Conservation (phyloP, 768 basidiomycete species). For the Solioccasus polychromus region DNA sequence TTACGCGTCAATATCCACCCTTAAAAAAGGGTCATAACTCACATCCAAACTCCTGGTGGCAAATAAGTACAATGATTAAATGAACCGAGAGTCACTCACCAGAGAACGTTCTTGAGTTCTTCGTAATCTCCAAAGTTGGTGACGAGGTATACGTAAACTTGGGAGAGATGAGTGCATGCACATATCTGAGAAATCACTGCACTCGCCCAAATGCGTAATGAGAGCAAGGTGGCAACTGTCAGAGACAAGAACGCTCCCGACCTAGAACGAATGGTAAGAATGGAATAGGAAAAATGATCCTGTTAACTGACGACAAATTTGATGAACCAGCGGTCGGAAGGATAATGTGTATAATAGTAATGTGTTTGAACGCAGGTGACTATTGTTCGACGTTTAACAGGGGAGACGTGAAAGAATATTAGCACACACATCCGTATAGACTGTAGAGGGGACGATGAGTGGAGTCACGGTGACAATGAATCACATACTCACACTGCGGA, state of each 20-base stretch:
- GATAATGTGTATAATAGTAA: slow-evolving; percentile 50
- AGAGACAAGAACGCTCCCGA: slow-evolving; percentile 44
- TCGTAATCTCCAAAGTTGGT: slow-evolving; percentile 34
- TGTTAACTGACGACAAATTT: slow-evolving; percentile 41
- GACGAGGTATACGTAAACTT: slow-evolving; percentile 49
- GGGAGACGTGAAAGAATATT: not conserved
- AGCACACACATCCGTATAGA: slow-evolving; percentile 46
- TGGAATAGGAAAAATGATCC: not conserved
- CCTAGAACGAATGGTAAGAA: slow-evolving; percentile 37
- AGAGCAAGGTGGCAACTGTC: slow-evolving; percentile 54
- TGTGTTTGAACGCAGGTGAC: slow-evolving; percentile 55
- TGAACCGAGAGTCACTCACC: slow-evolving; percentile 29
- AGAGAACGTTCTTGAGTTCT: slow-evolving; percentile 33
- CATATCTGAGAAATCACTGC: not conserved
- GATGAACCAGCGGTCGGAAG: slow-evolving; percentile 47
- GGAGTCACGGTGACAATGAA: not conserved
- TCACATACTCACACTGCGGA: slow-evolving; percentile 38
- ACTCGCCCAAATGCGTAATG: slow-evolving; percentile 49
- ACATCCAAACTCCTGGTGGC: slow-evolving; percentile 18
- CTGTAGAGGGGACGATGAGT: slow-evolving; percentile 28
- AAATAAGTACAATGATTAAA: not conserved
- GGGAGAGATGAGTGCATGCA: not conserved
- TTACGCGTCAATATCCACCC: not conserved
- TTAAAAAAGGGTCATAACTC: not conserved
- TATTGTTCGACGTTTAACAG: slow-evolving; percentile 18